Percentiles rank a stretch among this genome's conserved stretches.
phyloP scores from a whole-genome alignment of 73 alveolate genomes.

The Paraurostyla sp. region DNA sequence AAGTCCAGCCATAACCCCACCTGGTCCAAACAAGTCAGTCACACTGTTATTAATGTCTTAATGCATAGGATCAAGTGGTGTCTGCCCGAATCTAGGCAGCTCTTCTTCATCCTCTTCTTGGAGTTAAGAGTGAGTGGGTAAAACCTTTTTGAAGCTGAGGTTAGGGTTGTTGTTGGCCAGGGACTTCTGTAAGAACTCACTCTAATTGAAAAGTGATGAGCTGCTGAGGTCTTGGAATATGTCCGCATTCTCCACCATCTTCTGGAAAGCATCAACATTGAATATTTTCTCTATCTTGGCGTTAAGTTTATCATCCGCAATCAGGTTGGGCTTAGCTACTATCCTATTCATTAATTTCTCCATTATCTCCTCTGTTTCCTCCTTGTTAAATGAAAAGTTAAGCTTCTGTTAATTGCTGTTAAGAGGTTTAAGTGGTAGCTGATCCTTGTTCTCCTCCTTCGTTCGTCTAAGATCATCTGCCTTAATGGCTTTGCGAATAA shows the following conservation, averaged over 20 bases:
- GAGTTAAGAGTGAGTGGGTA: constrained; percentile 42
- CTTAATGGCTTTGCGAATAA: constrained; percentile 21
- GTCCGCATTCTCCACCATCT: constrained; percentile 93
- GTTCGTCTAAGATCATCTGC: background rate
- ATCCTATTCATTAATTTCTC: constrained; percentile 90
- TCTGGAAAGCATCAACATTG: constrained; percentile 87
- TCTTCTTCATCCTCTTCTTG: constrained; percentile 70
- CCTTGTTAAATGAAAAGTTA: constrained; percentile 61
- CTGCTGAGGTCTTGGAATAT: constrained; percentile 67
- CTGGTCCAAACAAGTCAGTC: background rate
- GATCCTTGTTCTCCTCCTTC: constrained; percentile 3
- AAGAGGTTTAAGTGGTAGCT: constrained; percentile 20
- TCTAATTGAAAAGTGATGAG: constrained; percentile 57
- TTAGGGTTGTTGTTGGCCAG: background rate
- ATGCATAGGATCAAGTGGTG: constrained; percentile 2
- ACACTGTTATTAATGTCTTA: constrained; percentile 37
- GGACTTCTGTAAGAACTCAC: constrained; percentile 50
- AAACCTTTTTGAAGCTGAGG: constrained; percentile 60
- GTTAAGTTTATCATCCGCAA: constrained; percentile 83
- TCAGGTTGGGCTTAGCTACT: constrained; percentile 81
- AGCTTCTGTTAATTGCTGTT: background rate
- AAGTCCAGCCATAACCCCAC: constrained; percentile 9
- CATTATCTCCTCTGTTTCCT: constrained; percentile 88
- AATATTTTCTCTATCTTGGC: constrained; percentile 82
- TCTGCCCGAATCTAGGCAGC: constrained; percentile 67